Percentiles rank a stretch among this genome's conserved stretches.
These are phyloP conservation scores for Hylodesmum podocarpum DNA, from an alignment of 306 rosid genomes.

Conservation along the genomic window DNA sequence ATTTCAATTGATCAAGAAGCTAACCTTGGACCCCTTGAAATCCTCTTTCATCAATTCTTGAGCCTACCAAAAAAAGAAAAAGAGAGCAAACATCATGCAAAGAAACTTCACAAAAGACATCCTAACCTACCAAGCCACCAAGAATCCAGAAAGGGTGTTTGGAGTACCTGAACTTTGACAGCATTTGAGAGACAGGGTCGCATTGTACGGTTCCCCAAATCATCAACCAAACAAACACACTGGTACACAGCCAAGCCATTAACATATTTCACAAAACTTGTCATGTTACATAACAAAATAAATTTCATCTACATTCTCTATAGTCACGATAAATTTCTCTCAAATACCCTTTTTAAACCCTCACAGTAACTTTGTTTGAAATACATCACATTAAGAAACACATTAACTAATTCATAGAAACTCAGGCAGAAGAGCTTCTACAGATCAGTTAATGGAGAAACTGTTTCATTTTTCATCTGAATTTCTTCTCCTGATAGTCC, in stretches of 20 bases:
- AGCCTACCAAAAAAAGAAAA: slow-evolving; percentile 45
- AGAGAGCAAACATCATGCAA: background rate
- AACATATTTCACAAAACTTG: background rate
- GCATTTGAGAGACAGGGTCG: slow-evolving; percentile 93
- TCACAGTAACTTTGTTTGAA: too few relatives aligned
- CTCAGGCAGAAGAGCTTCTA: too few relatives aligned
- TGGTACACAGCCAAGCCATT: slow-evolving; percentile 31
- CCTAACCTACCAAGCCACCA: background rate
- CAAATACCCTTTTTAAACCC: too few relatives aligned
- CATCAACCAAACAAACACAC: slow-evolving; percentile 98
- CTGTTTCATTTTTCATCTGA: too few relatives aligned
- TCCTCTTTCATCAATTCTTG: slow-evolving; percentile 72
- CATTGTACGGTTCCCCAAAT: slow-evolving; percentile 83
- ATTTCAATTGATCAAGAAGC: slow-evolving; percentile 24
- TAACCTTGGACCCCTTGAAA: slow-evolving; percentile 91
- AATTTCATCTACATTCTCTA: too few relatives aligned
- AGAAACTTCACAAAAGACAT: background rate
- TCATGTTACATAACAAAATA: background rate
- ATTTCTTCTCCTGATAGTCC: too few relatives aligned
- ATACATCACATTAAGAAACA: background rate
- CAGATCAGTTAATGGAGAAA: too few relatives aligned
- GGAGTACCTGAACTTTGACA: slow-evolving; percentile 75
- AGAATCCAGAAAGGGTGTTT: background rate
- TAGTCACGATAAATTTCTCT: too few relatives aligned
- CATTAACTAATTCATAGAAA: too few relatives aligned